Evolutionary conservation across 352 stramenopile species (phyloP), one percentile per base, ranked within the genome.

Genomic region (Elongisporangium undulatum): DNA sequence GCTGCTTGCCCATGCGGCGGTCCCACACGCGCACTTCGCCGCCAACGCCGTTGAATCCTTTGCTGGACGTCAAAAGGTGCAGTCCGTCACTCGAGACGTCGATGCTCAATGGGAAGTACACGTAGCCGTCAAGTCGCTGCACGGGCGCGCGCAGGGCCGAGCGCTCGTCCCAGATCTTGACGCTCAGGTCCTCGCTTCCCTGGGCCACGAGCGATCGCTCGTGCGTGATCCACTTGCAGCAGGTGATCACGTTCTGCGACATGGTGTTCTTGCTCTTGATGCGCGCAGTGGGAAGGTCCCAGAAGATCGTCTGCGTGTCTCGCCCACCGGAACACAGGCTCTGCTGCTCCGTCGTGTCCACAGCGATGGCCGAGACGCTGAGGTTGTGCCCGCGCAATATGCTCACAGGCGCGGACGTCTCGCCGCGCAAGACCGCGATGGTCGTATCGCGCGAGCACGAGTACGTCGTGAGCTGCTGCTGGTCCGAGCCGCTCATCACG

Each of bases 161-260:
- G 41, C 83, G 74, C 8, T 71, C 76, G 53, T 95, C 87, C 87
- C 87, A 95, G 16, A 94, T 22, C 53, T 91, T 91, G 26, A 94
- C 62, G 48, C 72, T 89, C 59, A 92, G 54, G 57, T 96, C 87
- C 63, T 96, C 85, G 58, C 85, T 92, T 24, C 83, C 85, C 38
- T 96, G 85, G 0, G 74, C 81, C 3, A 94, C 72, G 1, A 94
- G 57, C 3, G 69, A 56, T 41, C 29, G 29, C 52, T 91, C 80
- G 0, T 55, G 19, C 10, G 85, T 79, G n/a, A 94, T 39, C 85
- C 82, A 94, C 53, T 84, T 89, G 19, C 80, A 85, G 68, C 85
- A 95, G 50, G 87, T 96, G 52, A 96, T 65, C 15, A 96, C 82
- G 34, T 96, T 96, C 69, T 90, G 82, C 17, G 87, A 75, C 8